phyloP scores from a whole-genome alignment of 2,329 filamentous ascomycete species.

The Ophiocordyceps robertsii region DNA sequence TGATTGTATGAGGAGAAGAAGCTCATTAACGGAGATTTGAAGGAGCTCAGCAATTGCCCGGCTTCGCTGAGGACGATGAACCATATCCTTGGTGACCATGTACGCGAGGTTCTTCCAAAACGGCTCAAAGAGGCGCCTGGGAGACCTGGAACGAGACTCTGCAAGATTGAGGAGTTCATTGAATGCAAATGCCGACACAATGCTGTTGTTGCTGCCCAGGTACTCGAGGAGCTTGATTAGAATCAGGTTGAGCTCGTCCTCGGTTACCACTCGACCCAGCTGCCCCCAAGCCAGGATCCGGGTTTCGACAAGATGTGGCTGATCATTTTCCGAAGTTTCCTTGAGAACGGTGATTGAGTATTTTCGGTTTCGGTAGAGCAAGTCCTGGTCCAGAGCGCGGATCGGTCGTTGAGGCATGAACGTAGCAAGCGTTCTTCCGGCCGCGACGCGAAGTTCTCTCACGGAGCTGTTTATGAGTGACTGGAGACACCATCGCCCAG shows the following conservation, averaged over 20 bases:
- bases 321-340: slow-evolving; percentile 55
- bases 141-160: slow-evolving; percentile 45
- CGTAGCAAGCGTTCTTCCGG: slow-evolving; percentile 52
- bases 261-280: slow-evolving; percentile 60
- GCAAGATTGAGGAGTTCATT: slow-evolving; percentile 69
- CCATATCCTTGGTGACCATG: slow-evolving; percentile 68
- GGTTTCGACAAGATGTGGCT: slow-evolving; percentile 62
- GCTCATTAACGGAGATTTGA: slow-evolving; percentile 58
- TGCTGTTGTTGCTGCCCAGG: slow-evolving; percentile 66
- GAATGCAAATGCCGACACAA: slow-evolving; percentile 71
- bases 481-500: slow-evolving; percentile 71
- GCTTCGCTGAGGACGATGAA: slow-evolving; percentile 67
- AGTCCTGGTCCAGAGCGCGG: slow-evolving; percentile 7
- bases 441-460: slow-evolving; percentile 71
- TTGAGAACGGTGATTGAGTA: slow-evolving; percentile 59
- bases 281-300: slow-evolving; percentile 79
- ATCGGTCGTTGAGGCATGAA: slow-evolving; percentile 38
- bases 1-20: slow-evolving; percentile 63
- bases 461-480: slow-evolving; percentile 74
- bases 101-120: slow-evolving; percentile 84
- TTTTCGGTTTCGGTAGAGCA: slow-evolving; percentile 38
- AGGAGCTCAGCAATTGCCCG: slow-evolving; percentile 71
- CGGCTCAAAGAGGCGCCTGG: slow-evolving; percentile 61
- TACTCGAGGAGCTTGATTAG: slow-evolving; percentile 76
- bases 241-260: slow-evolving; percentile 77